Percentiles rank a stretch among this genome's conserved stretches.
Evolutionary conservation across 306 rosid species (phyloP).

Genomic region (Quercus aquifolioides): DNA sequence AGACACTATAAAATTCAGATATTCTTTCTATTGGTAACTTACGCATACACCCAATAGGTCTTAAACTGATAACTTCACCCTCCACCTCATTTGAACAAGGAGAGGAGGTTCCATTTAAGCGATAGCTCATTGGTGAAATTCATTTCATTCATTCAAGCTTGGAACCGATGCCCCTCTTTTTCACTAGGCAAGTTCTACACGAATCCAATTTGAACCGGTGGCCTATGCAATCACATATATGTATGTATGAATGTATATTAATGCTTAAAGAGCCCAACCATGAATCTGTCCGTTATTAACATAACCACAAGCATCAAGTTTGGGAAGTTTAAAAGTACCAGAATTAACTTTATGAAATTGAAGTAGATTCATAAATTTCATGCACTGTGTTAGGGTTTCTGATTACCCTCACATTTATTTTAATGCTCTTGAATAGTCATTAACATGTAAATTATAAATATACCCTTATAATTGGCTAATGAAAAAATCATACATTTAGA

Average conservation of each 20-base stretch:
- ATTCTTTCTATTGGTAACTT: not conserved
- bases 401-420: no score
- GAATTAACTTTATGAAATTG: not conserved
- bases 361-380: not conserved
- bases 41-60: not conserved
- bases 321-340: not conserved
- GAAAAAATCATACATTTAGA: no score
- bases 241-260: not conserved
- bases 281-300: no score
- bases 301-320: not conserved
- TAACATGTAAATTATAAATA: no score
- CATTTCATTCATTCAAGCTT: not conserved
- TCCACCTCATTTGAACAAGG: not conserved
- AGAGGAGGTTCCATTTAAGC: not conserved
- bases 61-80: not conserved
- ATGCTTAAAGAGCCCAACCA: not conserved
- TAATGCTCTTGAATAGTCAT: no score
- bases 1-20: not conserved
- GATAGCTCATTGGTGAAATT: not conserved
- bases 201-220: not conserved
- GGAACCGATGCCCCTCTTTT: not conserved
- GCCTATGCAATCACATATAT: not conserved
- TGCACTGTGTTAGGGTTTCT: no score
- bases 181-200: not conserved
- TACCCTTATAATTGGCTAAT: no score